Conservation (phyloP, 345 rosid species). For the Turnera subulata region DNA sequence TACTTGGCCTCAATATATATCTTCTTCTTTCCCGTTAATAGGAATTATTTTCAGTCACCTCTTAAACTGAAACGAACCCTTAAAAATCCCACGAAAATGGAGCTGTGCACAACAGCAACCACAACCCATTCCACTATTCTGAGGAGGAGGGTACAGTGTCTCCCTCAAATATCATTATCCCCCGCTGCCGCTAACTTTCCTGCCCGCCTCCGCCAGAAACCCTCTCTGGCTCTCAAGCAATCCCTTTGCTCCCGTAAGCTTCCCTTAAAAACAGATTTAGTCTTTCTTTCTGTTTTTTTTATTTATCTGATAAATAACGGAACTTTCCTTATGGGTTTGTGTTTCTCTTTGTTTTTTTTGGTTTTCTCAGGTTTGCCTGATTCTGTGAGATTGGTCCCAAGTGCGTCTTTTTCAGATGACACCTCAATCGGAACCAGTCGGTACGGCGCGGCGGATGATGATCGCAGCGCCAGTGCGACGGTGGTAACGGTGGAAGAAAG, state of each 20-base stretch:
- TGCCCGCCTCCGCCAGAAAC: constrained; percentile 7
- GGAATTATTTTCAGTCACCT: too few species aligned
- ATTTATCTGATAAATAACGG: constrained; percentile 34
- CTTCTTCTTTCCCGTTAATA: too few species aligned
- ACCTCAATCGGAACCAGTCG: neutral
- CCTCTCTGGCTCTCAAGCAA: constrained; percentile 23
- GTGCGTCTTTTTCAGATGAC: constrained; percentile 15
- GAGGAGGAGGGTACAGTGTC: too few species aligned
- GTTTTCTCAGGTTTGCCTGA: constrained; percentile 25
- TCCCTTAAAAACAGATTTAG: too few species aligned
- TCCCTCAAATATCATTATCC: constrained; percentile 13
- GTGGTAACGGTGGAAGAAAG: neutral
- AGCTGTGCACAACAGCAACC: too few species aligned
- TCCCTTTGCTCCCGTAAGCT: neutral
- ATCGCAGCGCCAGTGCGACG: neutral
- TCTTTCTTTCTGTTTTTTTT: constrained; percentile 11
- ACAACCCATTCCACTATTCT: too few species aligned
- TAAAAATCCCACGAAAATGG: too few species aligned
- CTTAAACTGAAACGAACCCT: too few species aligned
- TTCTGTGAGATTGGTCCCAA: constrained; percentile 27
- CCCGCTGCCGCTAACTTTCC: constrained; percentile 20
- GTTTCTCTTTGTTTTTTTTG: neutral
- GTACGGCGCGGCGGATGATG: neutral
- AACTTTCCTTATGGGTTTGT: constrained; percentile 22
- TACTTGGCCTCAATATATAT: too few species aligned